Percentiles rank a stretch among this genome's conserved stretches.
Conservation (phyloP, 2,329 filamentous ascomycete species). For the Periglandula ipomoeae region DNA sequence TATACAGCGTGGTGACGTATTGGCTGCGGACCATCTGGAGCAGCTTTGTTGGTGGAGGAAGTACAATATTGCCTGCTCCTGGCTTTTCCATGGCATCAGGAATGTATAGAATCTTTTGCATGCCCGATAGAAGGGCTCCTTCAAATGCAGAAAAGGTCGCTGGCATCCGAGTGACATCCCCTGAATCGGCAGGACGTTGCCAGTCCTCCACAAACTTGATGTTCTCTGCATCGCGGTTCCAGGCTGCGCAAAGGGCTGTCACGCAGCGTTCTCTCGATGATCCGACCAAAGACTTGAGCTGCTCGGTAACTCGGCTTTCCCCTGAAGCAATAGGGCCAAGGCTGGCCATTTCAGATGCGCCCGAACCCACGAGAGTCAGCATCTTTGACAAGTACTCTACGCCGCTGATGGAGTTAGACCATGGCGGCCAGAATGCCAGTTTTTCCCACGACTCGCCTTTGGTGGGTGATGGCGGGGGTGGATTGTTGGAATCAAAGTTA, state of each 20-base stretch:
- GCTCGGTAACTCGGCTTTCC: conserved; percentile 54
- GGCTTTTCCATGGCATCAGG: conserved; percentile 73
- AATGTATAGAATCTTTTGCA: conserved; percentile 95
- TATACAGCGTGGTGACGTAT: conserved; percentile 90
- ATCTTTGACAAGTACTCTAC: conserved; percentile 82
- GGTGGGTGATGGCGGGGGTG: conserved; percentile 67
- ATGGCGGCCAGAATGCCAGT: conserved; percentile 91
- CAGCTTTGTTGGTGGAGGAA: conserved; percentile 76
- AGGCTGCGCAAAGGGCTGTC: conserved; percentile 76
- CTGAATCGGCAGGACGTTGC: conserved; percentile 71
- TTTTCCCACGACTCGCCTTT: conserved; percentile 85
- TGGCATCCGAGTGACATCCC: conserved; percentile 87
- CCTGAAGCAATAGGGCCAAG: conserved; percentile 55
- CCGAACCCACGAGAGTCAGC: conserved; percentile 73
- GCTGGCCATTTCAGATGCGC: conserved; percentile 75
- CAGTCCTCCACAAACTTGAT: conserved; percentile 92
- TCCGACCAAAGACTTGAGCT: conserved; percentile 66
- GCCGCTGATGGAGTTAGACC: conserved; percentile 85
- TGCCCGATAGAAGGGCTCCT: conserved; percentile 66
- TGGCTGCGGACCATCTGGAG: conserved; percentile 84
- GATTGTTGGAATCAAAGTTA: conserved; percentile 67
- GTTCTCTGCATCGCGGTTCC: conserved; percentile 88
- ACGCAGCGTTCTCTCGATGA: conserved; percentile 77
- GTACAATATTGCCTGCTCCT: conserved; percentile 66
- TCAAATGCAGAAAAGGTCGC: conserved; percentile 79